Base-by-base conservation (phyloP, 2,329 filamentous ascomycete genomes). In the Fusarium anthophilum region DNA sequence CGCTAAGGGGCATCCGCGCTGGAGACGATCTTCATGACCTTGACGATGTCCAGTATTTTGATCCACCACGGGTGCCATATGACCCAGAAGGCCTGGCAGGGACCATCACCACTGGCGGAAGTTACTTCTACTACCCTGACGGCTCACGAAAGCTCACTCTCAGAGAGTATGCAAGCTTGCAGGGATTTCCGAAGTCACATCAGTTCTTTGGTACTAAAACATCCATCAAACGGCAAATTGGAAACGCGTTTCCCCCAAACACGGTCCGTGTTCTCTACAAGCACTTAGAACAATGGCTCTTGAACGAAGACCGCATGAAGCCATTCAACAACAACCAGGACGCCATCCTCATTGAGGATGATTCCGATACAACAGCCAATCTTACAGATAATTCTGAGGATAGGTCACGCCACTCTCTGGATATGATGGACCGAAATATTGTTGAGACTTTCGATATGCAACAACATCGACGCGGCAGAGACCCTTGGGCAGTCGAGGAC, bases 161-260 rank as follows among this genome's bases (percentile, higher is more conserved):
- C 8, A 86, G 91, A 3, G 94, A 97, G 78, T 86, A 90, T 30
- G 92, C 93, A 0, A 86, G 86, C 6, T 79, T 96, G 2, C 92
- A 94, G 72, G 91, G 91, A 0, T 96, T 96, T 59, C 92, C 92
- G 0, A 68, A 82, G 0, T 78, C 83, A 5, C 92, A 94, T 78
- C 79, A 80, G 1, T 95, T 96, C 76, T 69, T 82, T 0, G 82
- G 82, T 0, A 83, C 80, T 0, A 79, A 81, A 24, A 82, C 80
- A 2, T 80, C 78, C 20, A 82, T 89, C 22, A 88, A 88, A 73
- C 87, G 85, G 71, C 93, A 95, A 79, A 93, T 96, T 71, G 94
- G 94, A 0, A 96, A 96, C 77, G 94, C 93, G 0, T 94, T 96
- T 22, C 92, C 94, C 0, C 90, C 93, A 0, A 83, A 83, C 35